Evolutionary conservation across 805 yeast species (phyloP).

Genomic region (Candida montana): DNA sequence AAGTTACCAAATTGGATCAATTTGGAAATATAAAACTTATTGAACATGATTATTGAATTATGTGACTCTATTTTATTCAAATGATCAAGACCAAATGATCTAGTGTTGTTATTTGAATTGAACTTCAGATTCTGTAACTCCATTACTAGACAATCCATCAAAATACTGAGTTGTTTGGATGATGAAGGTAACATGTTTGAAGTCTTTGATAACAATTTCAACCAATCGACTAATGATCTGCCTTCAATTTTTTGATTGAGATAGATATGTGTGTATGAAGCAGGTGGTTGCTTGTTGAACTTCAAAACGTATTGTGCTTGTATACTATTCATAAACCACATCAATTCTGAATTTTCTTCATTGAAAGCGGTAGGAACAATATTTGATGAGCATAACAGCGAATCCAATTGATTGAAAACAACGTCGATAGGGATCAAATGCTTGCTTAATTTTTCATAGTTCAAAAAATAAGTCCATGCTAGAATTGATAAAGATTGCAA

Average conservation of each 20-base stretch:
- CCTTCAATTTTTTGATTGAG: conserved; percentile 7
- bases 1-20: conserved; percentile 10
- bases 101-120: conserved; percentile 12
- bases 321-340: conserved; percentile 42
- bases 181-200: conserved; percentile 5
- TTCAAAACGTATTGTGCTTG: conserved; percentile 38
- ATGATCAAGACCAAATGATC: background rate
- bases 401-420: conserved; percentile 9
- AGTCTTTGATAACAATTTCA: conserved; percentile 11
- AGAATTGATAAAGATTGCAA: conserved; percentile 9
- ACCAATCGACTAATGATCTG: conserved; percentile 4
- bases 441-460: conserved; percentile 5
- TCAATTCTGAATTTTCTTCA: conserved; percentile 20
- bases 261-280: conserved; percentile 26
- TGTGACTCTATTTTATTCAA: conserved; percentile 40
- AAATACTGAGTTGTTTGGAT: background rate
- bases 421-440: conserved; percentile 12
- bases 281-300: conserved; percentile 37
- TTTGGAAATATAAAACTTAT: conserved; percentile 31
- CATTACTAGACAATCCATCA: conserved; percentile 14
- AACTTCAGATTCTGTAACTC: conserved; percentile 24
- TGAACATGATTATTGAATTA: conserved; percentile 47
- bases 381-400: background rate
- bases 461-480: conserved; percentile 8
- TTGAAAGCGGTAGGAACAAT: conserved; percentile 12